Conservation (phyloP, 768 basidiomycete species). For the Lepiota venenata region DNA sequence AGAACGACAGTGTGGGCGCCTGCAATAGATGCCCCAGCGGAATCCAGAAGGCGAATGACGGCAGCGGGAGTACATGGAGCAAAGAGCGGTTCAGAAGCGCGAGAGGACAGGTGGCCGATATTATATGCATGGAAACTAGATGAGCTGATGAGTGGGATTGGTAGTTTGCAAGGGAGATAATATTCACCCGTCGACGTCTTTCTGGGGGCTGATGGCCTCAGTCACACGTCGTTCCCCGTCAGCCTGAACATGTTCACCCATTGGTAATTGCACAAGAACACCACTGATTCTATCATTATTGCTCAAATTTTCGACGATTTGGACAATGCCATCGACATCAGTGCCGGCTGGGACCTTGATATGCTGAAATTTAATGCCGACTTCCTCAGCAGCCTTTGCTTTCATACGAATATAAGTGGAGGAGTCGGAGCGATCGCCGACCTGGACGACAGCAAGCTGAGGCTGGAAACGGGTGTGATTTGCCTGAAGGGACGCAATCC, state of each 20-base stretch:
- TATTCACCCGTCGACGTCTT: conserved; percentile 95
- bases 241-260: conserved; percentile 75
- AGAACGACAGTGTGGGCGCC: conserved; percentile 90
- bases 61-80: conserved; percentile 95
- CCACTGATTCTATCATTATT: conserved; percentile 79
- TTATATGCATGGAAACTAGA: conserved; percentile 96
- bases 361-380: conserved; percentile 86
- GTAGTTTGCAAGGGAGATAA: conserved; percentile 9
- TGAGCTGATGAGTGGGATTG: background rate
- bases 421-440: conserved; percentile 90
- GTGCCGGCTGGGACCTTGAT: conserved; percentile 66
- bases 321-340: conserved; percentile 73
- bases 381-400: conserved; percentile 90
- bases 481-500: conserved; percentile 61
- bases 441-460: conserved; percentile 89
- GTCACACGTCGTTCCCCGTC: conserved; percentile 89
- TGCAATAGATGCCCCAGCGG: conserved; percentile 71
- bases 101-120: conserved; percentile 91
- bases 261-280: conserved; percentile 93
- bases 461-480: conserved; percentile 88
- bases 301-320: conserved; percentile 78
- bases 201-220: conserved; percentile 90
- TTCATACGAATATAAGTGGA: conserved; percentile 97
- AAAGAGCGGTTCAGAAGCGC: conserved; percentile 87
- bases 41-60: conserved; percentile 86